Evolutionary conservation across 805 yeast genomes (phyloP), one percentile per base, ranked within the genome.

Genomic region (Candida tibetensis): DNA sequence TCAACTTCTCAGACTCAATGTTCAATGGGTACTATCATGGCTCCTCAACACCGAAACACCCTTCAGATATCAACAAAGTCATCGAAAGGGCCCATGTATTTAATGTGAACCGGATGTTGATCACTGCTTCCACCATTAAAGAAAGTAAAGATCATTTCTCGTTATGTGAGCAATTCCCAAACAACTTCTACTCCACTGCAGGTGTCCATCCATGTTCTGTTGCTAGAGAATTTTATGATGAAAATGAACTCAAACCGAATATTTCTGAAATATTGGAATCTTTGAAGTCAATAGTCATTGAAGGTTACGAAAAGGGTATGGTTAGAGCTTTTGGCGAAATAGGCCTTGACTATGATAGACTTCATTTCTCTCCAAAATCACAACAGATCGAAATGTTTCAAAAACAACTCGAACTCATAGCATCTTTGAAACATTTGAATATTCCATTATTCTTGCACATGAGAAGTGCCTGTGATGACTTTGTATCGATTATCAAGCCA

Each of bases 141-240:
- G 96, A 91, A 49, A 79, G 90, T 15, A 51, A 57, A 25, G 64
- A 69, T n/a, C 84, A 89, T 5, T 58, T 85, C 13, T 72, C 70
- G 12, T 53, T 90, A 21, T 80, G 85, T 28, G 45, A 54, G 2
- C 43, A 58, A 34, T 59, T 63, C 39, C 63, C 65, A 3, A 54
- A 52, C 7, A 51, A 45, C 12, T 62, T 60, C 46, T 74, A 65
- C 43, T 77, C 85, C 17, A 93, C 99, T 0, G 90, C 81, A 2
- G 99, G 99, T 9, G 95, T 91, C 2, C 99, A 93, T 64, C 99
- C 99, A 0, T 91, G 99, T 60, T 70, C 83, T 13, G 95, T 89
- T 0, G 69, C 71, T 9, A 47, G 48, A 29, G 74, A 69, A 38
- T 69, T 68, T 46, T 69, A 62, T 37, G 39, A 45, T 5, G 50